phyloP scores from a whole-genome alignment of 768 basidiomycete species.

The Tricholoma terreum region DNA sequence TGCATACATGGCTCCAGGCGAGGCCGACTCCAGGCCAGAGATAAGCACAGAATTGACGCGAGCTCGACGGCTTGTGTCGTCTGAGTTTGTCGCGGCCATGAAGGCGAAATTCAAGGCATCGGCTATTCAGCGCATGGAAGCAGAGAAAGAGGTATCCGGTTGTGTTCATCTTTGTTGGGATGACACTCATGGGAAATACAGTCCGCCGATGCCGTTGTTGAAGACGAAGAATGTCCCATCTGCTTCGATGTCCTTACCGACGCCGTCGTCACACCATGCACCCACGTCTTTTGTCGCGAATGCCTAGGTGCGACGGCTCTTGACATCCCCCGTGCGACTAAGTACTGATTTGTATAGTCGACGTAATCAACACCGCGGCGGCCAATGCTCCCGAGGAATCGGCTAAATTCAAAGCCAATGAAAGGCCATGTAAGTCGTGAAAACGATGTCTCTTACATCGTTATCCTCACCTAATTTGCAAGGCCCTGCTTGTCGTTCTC shows the following conservation, averaged over 20 bases:
- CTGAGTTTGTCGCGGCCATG: constrained; percentile 50
- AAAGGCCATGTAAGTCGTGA: constrained; percentile 47
- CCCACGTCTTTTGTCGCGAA: constrained; percentile 59
- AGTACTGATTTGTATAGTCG: constrained; percentile 26
- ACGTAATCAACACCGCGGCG: constrained; percentile 40
- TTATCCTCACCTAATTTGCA: background rate
- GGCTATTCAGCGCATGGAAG: constrained; percentile 41
- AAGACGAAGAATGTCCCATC: constrained; percentile 63
- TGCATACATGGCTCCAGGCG: constrained; percentile 41
- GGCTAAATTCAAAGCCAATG: constrained; percentile 34
- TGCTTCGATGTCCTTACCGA: constrained; percentile 59
- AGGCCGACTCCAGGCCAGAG: constrained; percentile 28
- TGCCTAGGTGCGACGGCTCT: constrained; percentile 45
- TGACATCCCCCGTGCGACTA: background rate
- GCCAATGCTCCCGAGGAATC: constrained; percentile 34
- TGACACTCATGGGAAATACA: constrained; percentile 16
- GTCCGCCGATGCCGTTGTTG: constrained; percentile 45
- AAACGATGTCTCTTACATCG: background rate
- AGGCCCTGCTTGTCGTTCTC: constrained; percentile 62
- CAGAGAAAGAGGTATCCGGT: constrained; percentile 49
- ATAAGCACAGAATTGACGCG: constrained; percentile 42
- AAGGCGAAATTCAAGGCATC: constrained; percentile 42
- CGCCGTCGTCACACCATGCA: constrained; percentile 55
- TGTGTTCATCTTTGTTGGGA: background rate
- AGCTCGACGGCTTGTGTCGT: constrained; percentile 40